phyloP scores from a whole-genome alignment of 192 early-diverging fungal species.

The Backusella liffmaniae region DNA sequence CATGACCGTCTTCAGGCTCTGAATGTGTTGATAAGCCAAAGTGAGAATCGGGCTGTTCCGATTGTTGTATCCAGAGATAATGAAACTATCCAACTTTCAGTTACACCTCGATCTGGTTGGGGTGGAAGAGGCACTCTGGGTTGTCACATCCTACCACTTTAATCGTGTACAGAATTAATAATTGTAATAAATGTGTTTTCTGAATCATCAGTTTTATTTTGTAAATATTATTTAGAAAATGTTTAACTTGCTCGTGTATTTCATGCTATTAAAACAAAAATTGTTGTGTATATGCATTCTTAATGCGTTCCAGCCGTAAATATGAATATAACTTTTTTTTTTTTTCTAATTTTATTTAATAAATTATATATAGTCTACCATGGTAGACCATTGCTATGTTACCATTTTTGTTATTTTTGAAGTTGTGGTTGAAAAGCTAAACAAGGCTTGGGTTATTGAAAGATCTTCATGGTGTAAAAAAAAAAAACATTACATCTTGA shows the following conservation, averaged over 20 bases:
- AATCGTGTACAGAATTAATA: not conserved
- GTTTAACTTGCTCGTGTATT: not conserved
- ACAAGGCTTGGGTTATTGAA: not conserved
- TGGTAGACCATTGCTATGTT: not conserved
- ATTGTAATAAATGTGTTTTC: not conserved
- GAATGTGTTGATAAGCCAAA: slow-evolving; percentile 34
- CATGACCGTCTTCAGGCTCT: slow-evolving; percentile 38
- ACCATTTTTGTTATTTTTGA: not conserved
- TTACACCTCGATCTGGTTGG: slow-evolving; percentile 51
- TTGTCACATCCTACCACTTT: slow-evolving; percentile 31
- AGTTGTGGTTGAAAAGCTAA: not conserved
- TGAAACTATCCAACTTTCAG: slow-evolving; percentile 23
- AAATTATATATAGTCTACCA: not conserved
- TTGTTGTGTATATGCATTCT: not conserved
- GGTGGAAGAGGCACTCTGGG: slow-evolving; percentile 52
- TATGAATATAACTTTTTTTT: not conserved
- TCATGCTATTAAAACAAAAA: not conserved
- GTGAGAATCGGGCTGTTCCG: slow-evolving; percentile 38
- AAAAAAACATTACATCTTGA: not conserved
- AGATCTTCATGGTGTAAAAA: not conserved
- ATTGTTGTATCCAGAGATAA: slow-evolving; percentile 39
- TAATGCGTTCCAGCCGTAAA: not conserved
- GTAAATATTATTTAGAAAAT: slow-evolving; percentile 7
- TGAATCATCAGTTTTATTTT: not conserved
- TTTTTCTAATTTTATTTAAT: not conserved